These are phyloP conservation scores for Geoglossum glabrum DNA, from an alignment of 495 filamentous ascomycete genomes.

Conservation along the genomic window DNA sequence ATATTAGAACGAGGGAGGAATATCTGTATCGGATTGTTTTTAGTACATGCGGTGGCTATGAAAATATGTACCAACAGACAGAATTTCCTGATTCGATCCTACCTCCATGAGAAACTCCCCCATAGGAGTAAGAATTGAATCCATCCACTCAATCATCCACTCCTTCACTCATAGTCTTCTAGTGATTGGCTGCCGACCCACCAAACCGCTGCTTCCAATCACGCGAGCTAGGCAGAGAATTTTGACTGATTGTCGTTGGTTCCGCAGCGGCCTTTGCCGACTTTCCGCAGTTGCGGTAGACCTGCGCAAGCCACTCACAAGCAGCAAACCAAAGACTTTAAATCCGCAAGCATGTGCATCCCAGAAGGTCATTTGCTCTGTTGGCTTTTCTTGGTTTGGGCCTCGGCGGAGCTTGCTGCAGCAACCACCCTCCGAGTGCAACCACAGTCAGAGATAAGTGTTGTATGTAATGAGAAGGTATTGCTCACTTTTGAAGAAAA, in stretches of 20 bases:
- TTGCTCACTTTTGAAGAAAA: neutral
- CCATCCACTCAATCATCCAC: neutral
- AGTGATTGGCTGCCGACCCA: conserved; percentile 30
- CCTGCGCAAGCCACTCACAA: neutral
- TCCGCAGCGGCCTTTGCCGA: neutral
- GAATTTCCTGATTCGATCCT: neutral
- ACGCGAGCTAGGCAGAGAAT: conserved; percentile 14
- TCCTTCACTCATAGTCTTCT: neutral
- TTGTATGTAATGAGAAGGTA: neutral
- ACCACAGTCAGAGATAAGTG: neutral
- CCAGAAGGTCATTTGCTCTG: neutral
- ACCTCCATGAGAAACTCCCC: neutral
- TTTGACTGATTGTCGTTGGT: neutral
- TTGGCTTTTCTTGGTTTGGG: neutral
- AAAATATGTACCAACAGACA: neutral
- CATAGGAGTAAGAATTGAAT: too few relatives aligned
- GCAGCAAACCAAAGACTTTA: neutral
- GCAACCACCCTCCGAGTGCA: neutral
- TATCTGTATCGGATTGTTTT: neutral
- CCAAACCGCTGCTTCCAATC: conserved; percentile 47
- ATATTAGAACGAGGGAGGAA: neutral
- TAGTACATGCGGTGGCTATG: neutral
- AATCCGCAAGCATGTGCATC: neutral
- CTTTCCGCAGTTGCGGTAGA: neutral
- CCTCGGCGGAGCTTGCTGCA: neutral